Percentiles rank a stretch among this genome's conserved stretches.
These are phyloP conservation scores for Xerophyta viscosa DNA, from an alignment of 106 monocot species.

Conservation along the genomic window DNA sequence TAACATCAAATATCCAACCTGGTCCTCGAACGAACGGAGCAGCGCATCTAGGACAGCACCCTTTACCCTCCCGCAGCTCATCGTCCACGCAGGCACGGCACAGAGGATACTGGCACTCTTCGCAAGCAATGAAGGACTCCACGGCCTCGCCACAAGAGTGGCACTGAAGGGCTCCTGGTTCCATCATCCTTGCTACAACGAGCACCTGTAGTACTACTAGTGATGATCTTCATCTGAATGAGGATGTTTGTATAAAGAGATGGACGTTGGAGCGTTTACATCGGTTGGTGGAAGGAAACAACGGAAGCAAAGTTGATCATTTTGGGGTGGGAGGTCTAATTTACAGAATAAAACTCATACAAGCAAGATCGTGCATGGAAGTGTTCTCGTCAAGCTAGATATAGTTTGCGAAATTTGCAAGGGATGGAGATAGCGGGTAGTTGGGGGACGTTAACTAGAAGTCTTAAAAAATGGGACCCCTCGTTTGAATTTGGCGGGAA, in stretches of 20 bases:
- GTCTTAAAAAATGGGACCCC: too few relatives aligned
- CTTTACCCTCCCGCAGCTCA: neutral
- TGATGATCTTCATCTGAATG: too few relatives aligned
- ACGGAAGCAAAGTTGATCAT: neutral
- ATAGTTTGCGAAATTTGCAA: too few relatives aligned
- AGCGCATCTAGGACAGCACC: neutral
- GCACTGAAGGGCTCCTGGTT: neutral
- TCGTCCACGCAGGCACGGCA: neutral
- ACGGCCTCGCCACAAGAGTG: neutral
- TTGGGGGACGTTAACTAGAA: too few relatives aligned
- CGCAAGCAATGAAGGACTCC: neutral
- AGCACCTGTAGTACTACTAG: too few relatives aligned
- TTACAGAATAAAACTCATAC: too few relatives aligned
- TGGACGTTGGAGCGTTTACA: neutral
- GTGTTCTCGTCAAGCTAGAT: too few relatives aligned
- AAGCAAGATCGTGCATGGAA: too few relatives aligned
- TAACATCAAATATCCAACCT: too few relatives aligned
- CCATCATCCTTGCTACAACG: neutral
- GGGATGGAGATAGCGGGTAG: too few relatives aligned
- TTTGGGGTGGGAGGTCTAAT: constrained; percentile 13
- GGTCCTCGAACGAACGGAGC: neutral
- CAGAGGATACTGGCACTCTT: constrained; percentile 1
- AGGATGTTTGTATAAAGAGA: neutral
- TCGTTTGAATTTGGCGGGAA: too few relatives aligned
- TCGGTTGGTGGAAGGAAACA: neutral